A percentile compares a stretch with the other conserved stretches of the same genome.
Conservation (phyloP, 2,329 filamentous ascomycete species). For the Arthrobotrys entomopaga region DNA sequence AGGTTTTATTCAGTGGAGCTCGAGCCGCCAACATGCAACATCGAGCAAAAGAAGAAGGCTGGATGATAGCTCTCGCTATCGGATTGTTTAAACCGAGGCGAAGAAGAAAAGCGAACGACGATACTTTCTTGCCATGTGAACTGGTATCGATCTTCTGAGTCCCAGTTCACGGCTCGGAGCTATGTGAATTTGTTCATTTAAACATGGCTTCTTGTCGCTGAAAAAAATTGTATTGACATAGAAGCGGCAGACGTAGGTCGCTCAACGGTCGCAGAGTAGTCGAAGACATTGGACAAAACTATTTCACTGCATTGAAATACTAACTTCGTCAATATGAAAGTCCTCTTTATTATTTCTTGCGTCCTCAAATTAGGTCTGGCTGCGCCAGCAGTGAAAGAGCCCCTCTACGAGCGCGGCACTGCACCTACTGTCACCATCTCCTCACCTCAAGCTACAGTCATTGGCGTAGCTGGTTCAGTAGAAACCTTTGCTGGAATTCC, state of each 20-base stretch:
- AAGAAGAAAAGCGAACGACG: background rate
- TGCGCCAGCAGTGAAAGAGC: slow-evolving; percentile 58
- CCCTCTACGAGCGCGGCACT: slow-evolving; percentile 64
- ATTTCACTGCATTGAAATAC: too few relatives aligned
- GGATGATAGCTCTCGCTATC: slow-evolving; percentile 9
- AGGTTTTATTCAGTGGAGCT: slow-evolving; percentile 16
- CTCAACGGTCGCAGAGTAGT: slow-evolving; percentile 3
- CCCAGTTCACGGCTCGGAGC: slow-evolving; percentile 4
- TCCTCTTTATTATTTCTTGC: slow-evolving; percentile 27
- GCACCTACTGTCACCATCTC: slow-evolving; percentile 68
- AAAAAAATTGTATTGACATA: slow-evolving; percentile 4
- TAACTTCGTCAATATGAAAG: slow-evolving; percentile 40
- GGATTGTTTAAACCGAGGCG: slow-evolving; percentile 29
- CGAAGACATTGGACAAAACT: background rate
- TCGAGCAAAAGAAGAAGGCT: slow-evolving; percentile 10
- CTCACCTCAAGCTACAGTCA: slow-evolving; percentile 67
- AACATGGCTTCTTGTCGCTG: slow-evolving; percentile 34
- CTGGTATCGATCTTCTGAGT: background rate
- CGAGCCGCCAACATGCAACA: slow-evolving; percentile 1
- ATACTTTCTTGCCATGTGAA: slow-evolving; percentile 38
- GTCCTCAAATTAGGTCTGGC: slow-evolving; percentile 40
- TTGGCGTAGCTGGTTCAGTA: slow-evolving; percentile 66
- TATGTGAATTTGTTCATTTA: slow-evolving; percentile 25
- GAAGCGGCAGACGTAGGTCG: background rate
- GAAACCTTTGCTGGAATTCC: slow-evolving; percentile 72